Evolutionary conservation across 805 yeast genomes (phyloP).

Genomic region (Barnettozyma salicaria): DNA sequence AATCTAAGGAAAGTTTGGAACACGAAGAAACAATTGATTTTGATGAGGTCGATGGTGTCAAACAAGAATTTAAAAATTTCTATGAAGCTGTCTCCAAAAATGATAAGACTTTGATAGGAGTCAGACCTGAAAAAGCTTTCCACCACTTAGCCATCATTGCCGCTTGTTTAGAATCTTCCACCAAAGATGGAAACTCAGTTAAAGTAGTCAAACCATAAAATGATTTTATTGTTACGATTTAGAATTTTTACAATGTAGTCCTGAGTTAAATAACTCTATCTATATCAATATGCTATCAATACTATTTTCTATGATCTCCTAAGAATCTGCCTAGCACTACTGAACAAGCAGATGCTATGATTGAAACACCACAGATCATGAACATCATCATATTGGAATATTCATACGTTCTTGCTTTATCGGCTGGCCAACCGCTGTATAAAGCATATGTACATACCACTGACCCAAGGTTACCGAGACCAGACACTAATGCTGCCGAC

Average conservation of each 20-base stretch:
- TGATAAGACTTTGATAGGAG: conserved; percentile 51
- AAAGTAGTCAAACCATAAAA: conserved; percentile 33
- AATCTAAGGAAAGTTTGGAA: conserved; percentile 21
- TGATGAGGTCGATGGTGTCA: conserved; percentile 47
- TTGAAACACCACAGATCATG: conserved; percentile 67
- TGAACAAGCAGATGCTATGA: conserved; percentile 38
- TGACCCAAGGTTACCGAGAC: conserved; percentile 81
- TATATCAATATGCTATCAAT: too few relatives aligned
- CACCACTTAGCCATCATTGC: conserved; percentile 90
- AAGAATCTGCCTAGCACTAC: conserved; percentile 15
- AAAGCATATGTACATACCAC: conserved; percentile 83
- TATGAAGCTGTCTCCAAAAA: conserved; percentile 53
- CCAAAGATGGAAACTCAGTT: conserved; percentile 45
- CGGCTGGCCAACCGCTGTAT: conserved; percentile 84
- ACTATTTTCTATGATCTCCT: conserved; percentile 13
- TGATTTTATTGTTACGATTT: background rate
- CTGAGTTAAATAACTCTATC: background rate
- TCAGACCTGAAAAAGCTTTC: conserved; percentile 75
- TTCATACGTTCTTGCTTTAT: conserved; percentile 50
- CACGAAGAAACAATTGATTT: conserved; percentile 24
- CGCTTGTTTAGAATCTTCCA: conserved; percentile 73
- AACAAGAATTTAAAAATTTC: conserved; percentile 49
- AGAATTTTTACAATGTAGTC: background rate
- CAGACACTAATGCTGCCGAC: conserved; percentile 76
- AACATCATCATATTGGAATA: conserved; percentile 83